Evolutionary conservation across 345 rosid species (phyloP), one percentile per base, ranked within the genome.

Genomic region (Rhodomyrtus tomentosa): DNA sequence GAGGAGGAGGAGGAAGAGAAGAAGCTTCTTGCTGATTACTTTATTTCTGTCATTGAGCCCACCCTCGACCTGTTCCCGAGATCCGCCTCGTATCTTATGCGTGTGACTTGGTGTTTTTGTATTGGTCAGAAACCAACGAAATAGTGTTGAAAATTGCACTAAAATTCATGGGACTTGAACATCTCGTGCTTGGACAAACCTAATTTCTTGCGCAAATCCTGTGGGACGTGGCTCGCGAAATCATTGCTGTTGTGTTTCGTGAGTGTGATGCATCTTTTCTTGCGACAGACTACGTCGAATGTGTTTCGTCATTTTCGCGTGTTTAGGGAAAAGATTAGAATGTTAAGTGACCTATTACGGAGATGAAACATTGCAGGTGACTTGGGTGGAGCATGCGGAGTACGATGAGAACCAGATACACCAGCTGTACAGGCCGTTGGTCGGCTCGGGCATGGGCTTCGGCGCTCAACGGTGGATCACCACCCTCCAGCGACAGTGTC

Each of bases 361-460:
- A 14, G 51, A 36, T 84, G 62, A 25, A 84, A 27, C 74, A 21
- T 15, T n/a, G 49, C 74, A 98, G 99, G 99, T 98, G 58, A 96
- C 97, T 11, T 98, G 99, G 99, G 95, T 96, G n/a, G 99, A 98
- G 85, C 97, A 95, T 87, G 93, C 95, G 21, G 99, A 98, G 62
- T 98, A 95, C 56, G 99, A 96, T 0, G 98, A 94, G 84, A 91
- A 88, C 81, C 93, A 84, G 79, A 88, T 91, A 32, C 98, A 96
- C 85, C 96, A 92, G 18, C 94, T 94, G 16, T 98, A 92, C 87
- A 92, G 94, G 4, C 94, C 94, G 0, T 81, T 95, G 51, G 76
- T 98, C 21, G 88, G 90, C 59, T 92, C 95, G 1, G 96, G 99
- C 48, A 88, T 95, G 92, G 99, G 95, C 40, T 96, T 95, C 48